Evolutionary conservation across 495 filamentous ascomycete genomes (phyloP), one percentile per base, ranked within the genome.

Genomic region (Stereocaulon alpinum): DNA sequence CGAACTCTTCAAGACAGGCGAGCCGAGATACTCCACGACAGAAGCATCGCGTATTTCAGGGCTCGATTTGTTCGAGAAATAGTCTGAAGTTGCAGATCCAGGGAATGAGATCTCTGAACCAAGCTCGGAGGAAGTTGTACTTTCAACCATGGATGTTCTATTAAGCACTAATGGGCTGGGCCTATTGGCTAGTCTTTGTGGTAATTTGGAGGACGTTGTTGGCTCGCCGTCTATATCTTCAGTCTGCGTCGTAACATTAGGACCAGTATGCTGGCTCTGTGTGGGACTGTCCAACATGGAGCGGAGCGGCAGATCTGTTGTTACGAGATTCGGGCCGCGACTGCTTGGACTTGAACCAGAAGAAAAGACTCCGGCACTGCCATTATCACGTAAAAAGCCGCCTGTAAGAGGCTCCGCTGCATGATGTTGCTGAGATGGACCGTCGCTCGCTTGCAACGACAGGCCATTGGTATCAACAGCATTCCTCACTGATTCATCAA

Each of bases 41-140:
- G 63, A 61, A 2, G 68, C 68, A 42, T 64, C 53, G 32, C 56
- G 52, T 40, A 70, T 66, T 40, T 70, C 68, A 18, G 68, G 61
- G 37, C 67, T 69, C 29, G 68, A 69, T 41, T 59, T 64, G 34
- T 64, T 54, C 0, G 68, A 69, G n/a, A 63, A 66, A 20, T 60
- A 62, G 18, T 64, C 66, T 2, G 67, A 69, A 14, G 52, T 61
- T 29, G 55, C 40, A 5, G 63, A 69, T 48, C 59, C 66, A 18
- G 63, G 51, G 24, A n/a, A 30, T 15, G 66, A 67, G 3, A 49
- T 55, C 40, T 66, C 54, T 22, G 65, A 63, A 4, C 48, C 34
- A 11, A 49, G 11, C 0, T 60, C 50, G 18, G 47, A 49, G 18
- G 1, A 51, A 29, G 40, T 40, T 2, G 24, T 40, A 4, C n/a